Base-by-base conservation (phyloP, 2,329 filamentous ascomycete species). In the Nemania sp. region DNA sequence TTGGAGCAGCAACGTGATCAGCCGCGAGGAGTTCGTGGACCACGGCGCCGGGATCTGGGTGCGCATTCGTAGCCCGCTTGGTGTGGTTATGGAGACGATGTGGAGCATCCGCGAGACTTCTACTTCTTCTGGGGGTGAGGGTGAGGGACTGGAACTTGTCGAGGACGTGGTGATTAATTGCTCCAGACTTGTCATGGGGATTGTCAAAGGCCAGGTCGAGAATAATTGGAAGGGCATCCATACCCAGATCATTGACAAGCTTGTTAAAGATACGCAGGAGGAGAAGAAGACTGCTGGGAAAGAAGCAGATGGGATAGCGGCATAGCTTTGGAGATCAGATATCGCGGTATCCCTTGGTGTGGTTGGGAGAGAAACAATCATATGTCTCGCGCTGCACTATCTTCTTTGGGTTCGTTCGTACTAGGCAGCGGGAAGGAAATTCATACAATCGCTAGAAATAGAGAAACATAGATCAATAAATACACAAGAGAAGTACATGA, bases 1-100 rank as follows among this genome's bases (percentile, higher is more conserved):
- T 23, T 83, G 79, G 79, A 79, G 80, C 62, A 77, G 73, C 46
- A 76, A 77, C 42, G 77, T 83, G 6, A 73, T 78, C 47, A 82
- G 79, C 69, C 75, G 67, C 5, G 80, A 80, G 63, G 80, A 83
- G 67, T 78, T 83, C 56, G 76, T 78, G 15, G 68, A 80, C 56
- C 68, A 78, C 15, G 69, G 70, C n/a, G 71, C 67, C 23, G 81
- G 81, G 15, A 61, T 80, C 6, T 82, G 81, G 64, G 76, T 80
- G 36, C 69, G 80, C 8, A 77, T 82, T 49, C 71, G 70, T 37
- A 78, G 77, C 34, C 80, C 80, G 17, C 62, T 83, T 66, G 74
- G 72, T 39, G 70, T 81, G 28, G 67, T 77, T 2, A 77, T 83
- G 73, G 80, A 84, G 65, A 80, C 80, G 14, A 63, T 73, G 14